These are phyloP conservation scores for Carex kokanica DNA, from an alignment of 176 grass and related monocot genomes.

Conservation along the genomic window DNA sequence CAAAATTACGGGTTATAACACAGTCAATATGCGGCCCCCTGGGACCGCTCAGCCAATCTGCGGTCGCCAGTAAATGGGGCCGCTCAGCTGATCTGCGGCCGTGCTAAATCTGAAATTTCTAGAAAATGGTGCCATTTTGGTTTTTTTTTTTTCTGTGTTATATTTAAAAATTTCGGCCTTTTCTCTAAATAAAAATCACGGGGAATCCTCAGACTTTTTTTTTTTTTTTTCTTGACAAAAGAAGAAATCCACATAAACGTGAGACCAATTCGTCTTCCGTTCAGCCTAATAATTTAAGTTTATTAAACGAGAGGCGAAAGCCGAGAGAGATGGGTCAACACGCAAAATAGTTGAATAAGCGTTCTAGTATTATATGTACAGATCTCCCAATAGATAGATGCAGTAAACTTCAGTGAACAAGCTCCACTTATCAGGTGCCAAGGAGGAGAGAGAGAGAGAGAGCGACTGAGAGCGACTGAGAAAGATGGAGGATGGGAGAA, in stretches of 20 bases:
- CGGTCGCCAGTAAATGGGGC: no score
- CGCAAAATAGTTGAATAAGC: not conserved
- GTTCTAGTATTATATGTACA: not conserved
- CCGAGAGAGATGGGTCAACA: not conserved
- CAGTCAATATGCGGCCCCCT: no score
- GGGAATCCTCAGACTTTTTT: no score
- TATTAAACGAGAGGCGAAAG: not conserved
- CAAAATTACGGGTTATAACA: no score
- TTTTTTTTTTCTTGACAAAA: no score
- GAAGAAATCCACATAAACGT: not conserved
- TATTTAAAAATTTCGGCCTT: no score
- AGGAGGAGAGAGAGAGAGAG: not conserved
- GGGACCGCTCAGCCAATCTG: no score
- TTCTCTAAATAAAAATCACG: no score
- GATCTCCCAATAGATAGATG: not conserved
- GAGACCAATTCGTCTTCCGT: not conserved
- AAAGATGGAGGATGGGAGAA: constrained; percentile 55
- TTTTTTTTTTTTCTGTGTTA: no score
- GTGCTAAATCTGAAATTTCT: no score
- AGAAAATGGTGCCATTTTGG: no score
- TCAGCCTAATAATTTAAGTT: not conserved
- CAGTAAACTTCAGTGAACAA: not conserved
- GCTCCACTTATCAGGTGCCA: not conserved
- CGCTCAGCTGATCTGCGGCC: no score
- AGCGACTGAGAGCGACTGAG: not conserved